phyloP scores from a whole-genome alignment of 345 rosid genomes.

The Conringia planisiliqua region DNA sequence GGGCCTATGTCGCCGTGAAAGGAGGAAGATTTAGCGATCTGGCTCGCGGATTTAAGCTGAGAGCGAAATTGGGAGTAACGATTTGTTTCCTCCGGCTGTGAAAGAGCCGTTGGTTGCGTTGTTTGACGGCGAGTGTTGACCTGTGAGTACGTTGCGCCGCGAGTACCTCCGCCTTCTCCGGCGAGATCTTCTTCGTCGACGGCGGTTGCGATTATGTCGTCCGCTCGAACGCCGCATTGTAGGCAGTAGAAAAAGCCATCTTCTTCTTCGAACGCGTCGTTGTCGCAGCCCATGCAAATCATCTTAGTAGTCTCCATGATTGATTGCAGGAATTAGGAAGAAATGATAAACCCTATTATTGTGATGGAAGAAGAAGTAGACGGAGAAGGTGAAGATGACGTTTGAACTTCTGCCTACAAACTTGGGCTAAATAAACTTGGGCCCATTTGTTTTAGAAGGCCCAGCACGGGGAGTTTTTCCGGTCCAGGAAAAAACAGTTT shows the following conservation, averaged over 20 bases:
- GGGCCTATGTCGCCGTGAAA: conserved; percentile 29
- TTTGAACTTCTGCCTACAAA: background rate
- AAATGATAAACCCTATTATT: background rate
- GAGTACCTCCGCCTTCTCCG: conserved; percentile 41
- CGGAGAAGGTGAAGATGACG: background rate
- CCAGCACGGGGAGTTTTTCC: no score
- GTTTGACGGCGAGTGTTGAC: conserved; percentile 26
- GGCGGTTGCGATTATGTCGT: conserved; percentile 50
- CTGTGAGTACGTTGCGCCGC: conserved; percentile 45
- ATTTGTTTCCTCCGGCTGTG: conserved; percentile 19
- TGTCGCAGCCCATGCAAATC: conserved; percentile 55
- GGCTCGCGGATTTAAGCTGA: conserved; percentile 13
- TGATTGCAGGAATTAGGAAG: background rate
- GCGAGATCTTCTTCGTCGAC: conserved; percentile 57
- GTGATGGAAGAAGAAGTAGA: background rate
- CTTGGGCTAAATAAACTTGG: no score
- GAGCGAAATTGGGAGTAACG: conserved; percentile 46
- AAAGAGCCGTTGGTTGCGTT: background rate
- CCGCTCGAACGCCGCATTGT: conserved; percentile 44
- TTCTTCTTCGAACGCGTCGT: conserved; percentile 40
- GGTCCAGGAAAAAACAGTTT: no score
- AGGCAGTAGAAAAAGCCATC: conserved; percentile 63
- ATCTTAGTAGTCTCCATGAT: background rate
- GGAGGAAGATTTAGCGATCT: background rate
- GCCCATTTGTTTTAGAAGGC: no score